Percentiles rank a stretch among this genome's conserved stretches.
Evolutionary conservation across 2,329 filamentous ascomycete species (phyloP).

Genomic region (Talaromyces verruculosus): DNA sequence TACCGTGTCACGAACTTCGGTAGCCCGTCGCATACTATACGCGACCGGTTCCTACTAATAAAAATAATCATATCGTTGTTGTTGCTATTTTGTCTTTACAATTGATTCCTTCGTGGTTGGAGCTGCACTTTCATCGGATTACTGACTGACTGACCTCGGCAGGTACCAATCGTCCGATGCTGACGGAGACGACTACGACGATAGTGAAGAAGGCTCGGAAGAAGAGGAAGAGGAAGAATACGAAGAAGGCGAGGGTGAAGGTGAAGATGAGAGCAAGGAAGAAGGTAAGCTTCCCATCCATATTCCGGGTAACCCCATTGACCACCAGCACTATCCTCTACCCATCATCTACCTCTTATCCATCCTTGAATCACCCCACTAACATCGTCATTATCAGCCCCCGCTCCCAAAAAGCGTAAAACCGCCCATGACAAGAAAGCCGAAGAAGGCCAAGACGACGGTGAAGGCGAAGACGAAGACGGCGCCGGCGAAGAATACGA

Average conservation of each 20-base stretch:
- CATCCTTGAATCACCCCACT: too few species aligned
- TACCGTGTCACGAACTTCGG: background rate
- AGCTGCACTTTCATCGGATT: background rate
- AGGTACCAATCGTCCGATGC: slow-evolving; percentile 24
- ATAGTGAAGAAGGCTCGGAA: slow-evolving; percentile 31
- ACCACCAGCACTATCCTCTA: too few species aligned
- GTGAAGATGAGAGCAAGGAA: slow-evolving; percentile 38
- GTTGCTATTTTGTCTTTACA: background rate
- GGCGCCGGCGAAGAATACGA: slow-evolving; percentile 24
- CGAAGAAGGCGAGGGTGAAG: slow-evolving; percentile 32
- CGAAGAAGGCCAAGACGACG: slow-evolving; percentile 37
- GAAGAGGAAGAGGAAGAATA: slow-evolving; percentile 22
- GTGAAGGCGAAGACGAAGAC: slow-evolving; percentile 31
- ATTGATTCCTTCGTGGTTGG: background rate
- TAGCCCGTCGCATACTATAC: slow-evolving; percentile 8
- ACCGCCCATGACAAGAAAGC: slow-evolving; percentile 35
- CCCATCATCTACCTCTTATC: too few species aligned
- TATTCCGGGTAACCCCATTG: too few species aligned
- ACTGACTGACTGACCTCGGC: background rate
- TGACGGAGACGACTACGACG: slow-evolving; percentile 49
- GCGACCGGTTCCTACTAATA: background rate
- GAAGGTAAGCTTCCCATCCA: slow-evolving; percentile 10
- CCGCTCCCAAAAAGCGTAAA: slow-evolving; percentile 24
- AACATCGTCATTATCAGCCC: background rate
- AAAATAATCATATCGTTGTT: background rate